Evolutionary conservation across 2,329 filamentous ascomycete species (phyloP).

Genomic region (Cladosporium sp.): DNA sequence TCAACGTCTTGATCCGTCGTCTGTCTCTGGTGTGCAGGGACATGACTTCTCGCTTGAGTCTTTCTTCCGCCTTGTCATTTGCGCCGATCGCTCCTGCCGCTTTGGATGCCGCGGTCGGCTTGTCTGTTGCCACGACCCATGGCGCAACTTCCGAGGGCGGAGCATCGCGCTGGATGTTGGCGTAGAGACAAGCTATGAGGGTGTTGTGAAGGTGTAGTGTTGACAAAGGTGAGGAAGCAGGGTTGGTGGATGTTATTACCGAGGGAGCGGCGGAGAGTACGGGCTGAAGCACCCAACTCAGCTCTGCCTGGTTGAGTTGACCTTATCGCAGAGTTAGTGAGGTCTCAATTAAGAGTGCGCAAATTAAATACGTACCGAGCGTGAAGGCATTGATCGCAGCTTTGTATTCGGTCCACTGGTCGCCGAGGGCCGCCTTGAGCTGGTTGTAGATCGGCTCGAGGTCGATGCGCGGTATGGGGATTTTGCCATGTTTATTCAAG

Average conservation of each 20-base stretch:
- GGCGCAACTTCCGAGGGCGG: slow-evolving; percentile 57
- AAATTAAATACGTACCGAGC: slow-evolving; percentile 42
- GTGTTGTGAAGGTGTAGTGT: slow-evolving; percentile 56
- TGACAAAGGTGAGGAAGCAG: slow-evolving; percentile 21
- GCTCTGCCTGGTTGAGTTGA: slow-evolving; percentile 58
- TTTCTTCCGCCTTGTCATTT: slow-evolving; percentile 59
- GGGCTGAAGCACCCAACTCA: slow-evolving; percentile 52
- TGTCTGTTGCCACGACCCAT: slow-evolving; percentile 68
- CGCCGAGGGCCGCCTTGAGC: slow-evolving; percentile 56
- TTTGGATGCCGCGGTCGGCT: slow-evolving; percentile 67
- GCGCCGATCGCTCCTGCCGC: slow-evolving; percentile 40
- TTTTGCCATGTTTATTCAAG: slow-evolving; percentile 44
- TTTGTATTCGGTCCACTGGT: slow-evolving; percentile 59
- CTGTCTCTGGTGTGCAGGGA: slow-evolving; percentile 56
- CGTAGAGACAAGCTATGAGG: slow-evolving; percentile 55
- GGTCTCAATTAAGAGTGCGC: too few species aligned
- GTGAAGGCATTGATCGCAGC: slow-evolving; percentile 54
- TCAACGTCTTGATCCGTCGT: slow-evolving; percentile 42
- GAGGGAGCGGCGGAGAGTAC: slow-evolving; percentile 51
- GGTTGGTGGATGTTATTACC: slow-evolving; percentile 18
- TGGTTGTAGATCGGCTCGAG: slow-evolving; percentile 60
- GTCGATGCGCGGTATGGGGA: slow-evolving; percentile 57
- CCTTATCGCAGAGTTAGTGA: slow-evolving; percentile 33
- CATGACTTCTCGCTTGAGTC: slow-evolving; percentile 63
- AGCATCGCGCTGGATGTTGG: slow-evolving; percentile 56